Evolutionary conservation across 331 rosid genomes (phyloP).

Genomic region (Quercus phellos): DNA sequence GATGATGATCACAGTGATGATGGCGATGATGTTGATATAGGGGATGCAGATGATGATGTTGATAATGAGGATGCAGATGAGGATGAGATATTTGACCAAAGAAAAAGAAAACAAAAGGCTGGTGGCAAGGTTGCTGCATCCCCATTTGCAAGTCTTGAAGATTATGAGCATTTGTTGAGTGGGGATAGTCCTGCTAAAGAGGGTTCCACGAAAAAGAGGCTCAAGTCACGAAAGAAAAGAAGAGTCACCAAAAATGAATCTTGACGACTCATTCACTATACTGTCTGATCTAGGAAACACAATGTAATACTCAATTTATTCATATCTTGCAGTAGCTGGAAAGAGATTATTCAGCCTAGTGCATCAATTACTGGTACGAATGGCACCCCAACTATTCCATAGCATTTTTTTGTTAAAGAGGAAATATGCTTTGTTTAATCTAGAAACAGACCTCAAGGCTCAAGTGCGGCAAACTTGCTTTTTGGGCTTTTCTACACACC

Average conservation of each 20-base stretch:
- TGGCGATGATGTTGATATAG: slow-evolving; percentile 25
- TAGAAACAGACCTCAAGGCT: background rate
- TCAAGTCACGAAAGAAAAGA: slow-evolving; percentile 47
- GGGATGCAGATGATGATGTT: slow-evolving; percentile 49
- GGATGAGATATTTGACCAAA: slow-evolving; percentile 25
- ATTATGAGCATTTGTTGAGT: slow-evolving; percentile 65
- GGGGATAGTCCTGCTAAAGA: slow-evolving; percentile 21
- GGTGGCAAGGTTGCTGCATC: slow-evolving; percentile 50
- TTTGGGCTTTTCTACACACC: too few species aligned
- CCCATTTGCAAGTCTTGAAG: slow-evolving; percentile 82
- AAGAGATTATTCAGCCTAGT: background rate
- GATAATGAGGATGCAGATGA: slow-evolving; percentile 30
- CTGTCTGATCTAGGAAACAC: background rate
- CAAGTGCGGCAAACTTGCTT: background rate
- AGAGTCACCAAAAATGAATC: slow-evolving; percentile 11
- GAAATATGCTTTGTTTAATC: too few species aligned
- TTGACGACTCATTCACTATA: background rate
- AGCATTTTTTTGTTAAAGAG: background rate
- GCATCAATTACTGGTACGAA: background rate
- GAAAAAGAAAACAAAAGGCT: slow-evolving; percentile 41
- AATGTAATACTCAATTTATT: background rate
- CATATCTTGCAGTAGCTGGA: background rate
- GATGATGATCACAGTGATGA: slow-evolving; percentile 23
- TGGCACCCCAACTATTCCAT: background rate
- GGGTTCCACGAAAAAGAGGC: slow-evolving; percentile 28